Evolutionary conservation across 23 red algal species (phyloP), one percentile per base, ranked within the genome.

Genomic region (Gracilaria domingensis): DNA sequence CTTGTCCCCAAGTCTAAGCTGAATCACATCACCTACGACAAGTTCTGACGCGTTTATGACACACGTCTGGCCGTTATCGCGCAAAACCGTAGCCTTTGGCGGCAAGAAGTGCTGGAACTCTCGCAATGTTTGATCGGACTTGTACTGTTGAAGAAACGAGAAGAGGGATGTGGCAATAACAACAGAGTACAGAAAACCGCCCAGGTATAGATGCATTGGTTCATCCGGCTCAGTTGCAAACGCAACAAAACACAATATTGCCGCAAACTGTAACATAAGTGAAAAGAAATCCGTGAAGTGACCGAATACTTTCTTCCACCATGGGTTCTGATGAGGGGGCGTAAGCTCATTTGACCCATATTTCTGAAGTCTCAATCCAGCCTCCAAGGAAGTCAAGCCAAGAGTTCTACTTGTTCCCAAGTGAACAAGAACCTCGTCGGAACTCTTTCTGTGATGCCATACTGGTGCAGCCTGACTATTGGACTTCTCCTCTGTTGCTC

Each of bases 221-320:
- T 94, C 92, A 69, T 82, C 57, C 5, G 83, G 59, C 28, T 94
- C 92, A 12, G 51, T 21, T 4, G 83, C 35, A 48, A 21, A 82
- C 8, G 92, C 83, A 4, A 82, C 12, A 35, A 82, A 66, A 60
- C 83, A 88, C 42, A 87, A 32, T 8, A 75, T 35, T 1, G 72
- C 83, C 2, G 92, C 92, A 72, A 82, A 74, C 64, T 81, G 92
- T 50, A 94, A 39, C 75, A 94, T 75, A 12, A 94, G 80, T 4
- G 92, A 94, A 53, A 94, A 94, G 35, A 94, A 88, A 47, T 94
- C 92, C 23, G 92, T 88, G 66, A 94, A 94, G 55, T 94, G 77
- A 56, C 34, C 23, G 12, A 94, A 16, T 20, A 88, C 29, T 60
- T 87, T 55, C 37, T 37, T 60, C 83, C 84, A 94, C 75, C 51